Evolutionary conservation across 495 filamentous ascomycete genomes (phyloP), one percentile per base, ranked within the genome.

Genomic region (Podospora australis): DNA sequence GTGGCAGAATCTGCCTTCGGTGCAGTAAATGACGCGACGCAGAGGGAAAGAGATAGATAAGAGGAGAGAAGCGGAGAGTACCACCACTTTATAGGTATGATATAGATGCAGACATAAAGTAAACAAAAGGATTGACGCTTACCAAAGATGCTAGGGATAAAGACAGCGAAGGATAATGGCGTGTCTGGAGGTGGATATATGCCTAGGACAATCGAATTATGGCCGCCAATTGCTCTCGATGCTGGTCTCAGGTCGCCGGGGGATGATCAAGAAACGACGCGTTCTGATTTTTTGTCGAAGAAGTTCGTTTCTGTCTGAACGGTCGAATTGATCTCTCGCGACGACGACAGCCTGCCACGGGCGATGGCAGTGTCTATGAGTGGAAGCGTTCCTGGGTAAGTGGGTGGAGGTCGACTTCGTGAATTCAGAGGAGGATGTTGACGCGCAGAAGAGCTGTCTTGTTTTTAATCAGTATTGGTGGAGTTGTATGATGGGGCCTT

Each of bases 381-480:
- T 52, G 32, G 32, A 36, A 36, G 32, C n/a, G 32, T 36, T 36
- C n/a, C 32, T 36, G 32, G 32, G 32, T 36, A 28, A 36, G 40
- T 43, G 40, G 39, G 40, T 26, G 40, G 40, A 23, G 40, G 40
- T 36, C n/a, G 44, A 35, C 39, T 39, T 50, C 26, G 49, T 43
- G 50, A 40, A 53, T 48, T 46, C 43, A 50, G 46, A 43, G 28
- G 47, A 58, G 38, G 47, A 53, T 52, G 52, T 48, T 55, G 50
- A 40, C 29, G 49, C 36, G 48, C 17, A 53, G 50, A 50, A 48
- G 44, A 49, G 53, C 49, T 53, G 47, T 58, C 55, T 60, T 57
- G 56, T 67, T 65, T 67, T 64, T 63, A 48, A 60, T 50, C 59
- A 46, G 49, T 54, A 48, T 36, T 59, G 59, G 61, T 64, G 58